phyloP scores from a whole-genome alignment of 2,329 filamentous ascomycete species.

The Claviceps sp. region DNA sequence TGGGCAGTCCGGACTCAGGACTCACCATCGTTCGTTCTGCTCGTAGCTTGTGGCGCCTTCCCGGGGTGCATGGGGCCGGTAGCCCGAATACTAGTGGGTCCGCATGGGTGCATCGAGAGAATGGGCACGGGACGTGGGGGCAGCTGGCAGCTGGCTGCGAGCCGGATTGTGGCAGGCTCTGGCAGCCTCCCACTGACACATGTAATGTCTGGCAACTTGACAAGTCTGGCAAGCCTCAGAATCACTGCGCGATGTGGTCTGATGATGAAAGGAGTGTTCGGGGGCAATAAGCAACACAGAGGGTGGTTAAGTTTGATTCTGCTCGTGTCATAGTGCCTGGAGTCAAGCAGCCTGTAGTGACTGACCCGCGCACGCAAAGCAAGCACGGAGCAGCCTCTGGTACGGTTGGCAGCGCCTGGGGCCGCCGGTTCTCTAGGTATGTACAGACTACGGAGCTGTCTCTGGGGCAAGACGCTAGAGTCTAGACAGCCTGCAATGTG shows the following conservation, averaged over 20 bases:
- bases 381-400: not conserved
- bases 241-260: too few species aligned
- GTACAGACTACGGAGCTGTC: not conserved
- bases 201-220: too few species aligned
- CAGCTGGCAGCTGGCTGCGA: not conserved
- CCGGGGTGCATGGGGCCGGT: not conserved
- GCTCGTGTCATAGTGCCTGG: too few species aligned
- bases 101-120: slow-evolving; percentile 3
- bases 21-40: not conserved
- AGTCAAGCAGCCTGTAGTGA: too few species aligned
- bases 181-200: too few species aligned
- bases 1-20: not conserved
- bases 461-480: not conserved
- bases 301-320: too few species aligned
- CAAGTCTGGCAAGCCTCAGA: too few species aligned
- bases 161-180: not conserved
- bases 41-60: not conserved
- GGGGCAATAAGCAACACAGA: not conserved
- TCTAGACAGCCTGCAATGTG: not conserved
- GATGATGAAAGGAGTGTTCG: not conserved
- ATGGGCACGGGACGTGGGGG: not conserved
- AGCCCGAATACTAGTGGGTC: slow-evolving; percentile 1
- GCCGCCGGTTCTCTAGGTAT: not conserved
- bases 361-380: not conserved
- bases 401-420: not conserved